Conservation (phyloP, 2,329 filamentous ascomycete species). For the Pseudogymnoascus sp. region DNA sequence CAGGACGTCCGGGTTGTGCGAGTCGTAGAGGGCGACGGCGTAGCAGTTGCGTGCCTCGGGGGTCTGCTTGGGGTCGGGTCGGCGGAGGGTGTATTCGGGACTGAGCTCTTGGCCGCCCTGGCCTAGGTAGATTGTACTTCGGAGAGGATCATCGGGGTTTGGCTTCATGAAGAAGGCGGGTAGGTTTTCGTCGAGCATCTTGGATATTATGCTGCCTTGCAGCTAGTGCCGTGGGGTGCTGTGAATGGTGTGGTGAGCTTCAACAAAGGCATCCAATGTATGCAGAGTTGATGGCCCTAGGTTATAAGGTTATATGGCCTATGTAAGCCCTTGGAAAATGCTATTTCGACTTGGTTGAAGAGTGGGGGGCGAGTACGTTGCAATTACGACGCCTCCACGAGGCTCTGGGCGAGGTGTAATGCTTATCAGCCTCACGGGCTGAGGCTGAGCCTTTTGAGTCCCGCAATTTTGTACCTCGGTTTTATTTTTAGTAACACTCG, state of each 20-base stretch:
- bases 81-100: slow-evolving; percentile 72
- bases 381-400: slow-evolving; percentile 3
- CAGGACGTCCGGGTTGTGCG: slow-evolving; percentile 69
- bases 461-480: neutral
- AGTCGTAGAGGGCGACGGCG: slow-evolving; percentile 76
- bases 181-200: slow-evolving; percentile 91
- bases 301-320: slow-evolving; percentile 5
- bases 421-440: slow-evolving; percentile 1
- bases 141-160: slow-evolving; percentile 44
- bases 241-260: neutral
- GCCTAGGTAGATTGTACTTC: slow-evolving; percentile 48
- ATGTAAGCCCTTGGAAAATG: neutral
- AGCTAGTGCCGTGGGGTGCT: neutral
- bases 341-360: neutral
- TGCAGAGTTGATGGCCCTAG: neutral
- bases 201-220: slow-evolving; percentile 8
- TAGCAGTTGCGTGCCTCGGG: slow-evolving; percentile 73
- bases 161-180: slow-evolving; percentile 56
- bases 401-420: neutral
- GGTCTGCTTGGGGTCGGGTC: slow-evolving; percentile 58
- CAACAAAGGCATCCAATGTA: neutral
- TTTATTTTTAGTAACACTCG: neutral
- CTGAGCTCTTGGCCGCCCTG: slow-evolving; percentile 74
- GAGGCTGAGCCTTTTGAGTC: neutral
- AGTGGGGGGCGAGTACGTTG: slow-evolving; percentile 3